These are phyloP conservation scores for Septoria petroselini DNA, from an alignment of 2,329 filamentous ascomycete species.

Conservation along the genomic window DNA sequence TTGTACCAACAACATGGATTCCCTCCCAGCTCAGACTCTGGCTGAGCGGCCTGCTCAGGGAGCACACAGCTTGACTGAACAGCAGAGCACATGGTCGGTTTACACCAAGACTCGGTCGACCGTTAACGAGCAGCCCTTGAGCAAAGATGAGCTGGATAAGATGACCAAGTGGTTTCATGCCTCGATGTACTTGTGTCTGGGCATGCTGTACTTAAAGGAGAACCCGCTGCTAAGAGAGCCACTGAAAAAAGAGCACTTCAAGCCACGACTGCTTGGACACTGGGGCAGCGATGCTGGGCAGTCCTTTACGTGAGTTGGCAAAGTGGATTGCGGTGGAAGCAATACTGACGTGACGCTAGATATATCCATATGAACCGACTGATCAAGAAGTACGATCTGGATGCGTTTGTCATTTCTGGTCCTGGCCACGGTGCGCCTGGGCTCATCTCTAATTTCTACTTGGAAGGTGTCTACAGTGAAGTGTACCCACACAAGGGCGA, in stretches of 20 bases:
- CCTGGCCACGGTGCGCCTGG: slow-evolving; percentile 76
- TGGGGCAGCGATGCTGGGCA: slow-evolving; percentile 80
- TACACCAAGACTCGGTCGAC: slow-evolving; percentile 36
- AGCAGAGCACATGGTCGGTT: slow-evolving; percentile 34
- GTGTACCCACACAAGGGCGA: slow-evolving; percentile 72
- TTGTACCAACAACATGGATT: not conserved
- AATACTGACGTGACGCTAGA: slow-evolving; percentile 19
- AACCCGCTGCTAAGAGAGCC: slow-evolving; percentile 71
- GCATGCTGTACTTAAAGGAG: slow-evolving; percentile 75
- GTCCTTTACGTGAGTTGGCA: slow-evolving; percentile 58
- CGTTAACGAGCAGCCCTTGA: slow-evolving; percentile 53
- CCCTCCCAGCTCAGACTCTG: slow-evolving; percentile 3
- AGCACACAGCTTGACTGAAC: slow-evolving; percentile 20
- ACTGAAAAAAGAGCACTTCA: slow-evolving; percentile 67
- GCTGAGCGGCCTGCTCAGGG: not conserved
- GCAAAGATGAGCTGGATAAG: slow-evolving; percentile 63
- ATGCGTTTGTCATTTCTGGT: slow-evolving; percentile 70
- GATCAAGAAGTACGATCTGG: slow-evolving; percentile 71
- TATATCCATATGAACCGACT: slow-evolving; percentile 80
- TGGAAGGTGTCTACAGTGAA: slow-evolving; percentile 74
- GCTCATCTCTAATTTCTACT: slow-evolving; percentile 70
- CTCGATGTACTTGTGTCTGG: slow-evolving; percentile 70
- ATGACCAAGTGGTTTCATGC: slow-evolving; percentile 72
- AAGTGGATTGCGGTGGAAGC: not conserved
- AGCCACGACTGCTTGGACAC: slow-evolving; percentile 70